phyloP scores from a whole-genome alignment of 768 basidiomycete genomes.

The Harrya chromipes region DNA sequence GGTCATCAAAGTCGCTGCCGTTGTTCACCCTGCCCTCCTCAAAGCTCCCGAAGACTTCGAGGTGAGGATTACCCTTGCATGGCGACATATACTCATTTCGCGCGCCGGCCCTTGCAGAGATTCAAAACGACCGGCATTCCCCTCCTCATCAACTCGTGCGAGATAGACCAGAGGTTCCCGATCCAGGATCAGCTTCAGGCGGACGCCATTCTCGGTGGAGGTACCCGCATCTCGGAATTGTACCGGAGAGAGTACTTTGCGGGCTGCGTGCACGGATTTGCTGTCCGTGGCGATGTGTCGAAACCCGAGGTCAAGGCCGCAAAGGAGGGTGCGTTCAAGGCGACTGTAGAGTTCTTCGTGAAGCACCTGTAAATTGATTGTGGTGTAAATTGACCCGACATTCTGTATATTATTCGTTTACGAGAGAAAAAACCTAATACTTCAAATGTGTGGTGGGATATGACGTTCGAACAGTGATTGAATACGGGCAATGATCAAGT shows the following conservation, averaged over 20 bases:
- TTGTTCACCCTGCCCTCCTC: conserved; percentile 48
- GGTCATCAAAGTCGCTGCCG: conserved; percentile 36
- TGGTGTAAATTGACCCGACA: not conserved
- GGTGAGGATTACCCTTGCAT: conserved; percentile 29
- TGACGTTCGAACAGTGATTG: not conserved
- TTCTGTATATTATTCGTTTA: not conserved
- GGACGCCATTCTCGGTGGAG: conserved; percentile 48
- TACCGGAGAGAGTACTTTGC: conserved; percentile 23
- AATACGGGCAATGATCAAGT: not conserved
- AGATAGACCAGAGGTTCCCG: conserved; percentile 50
- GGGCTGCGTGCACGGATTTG: conserved; percentile 54
- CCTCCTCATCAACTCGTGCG: conserved; percentile 67
- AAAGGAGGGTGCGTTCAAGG: conserved; percentile 53
- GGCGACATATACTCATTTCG: not conserved
- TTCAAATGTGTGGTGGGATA: not conserved
- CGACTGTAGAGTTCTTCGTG: conserved; percentile 52
- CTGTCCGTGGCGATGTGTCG: conserved; percentile 47
- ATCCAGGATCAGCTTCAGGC: conserved; percentile 41
- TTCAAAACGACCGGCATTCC: conserved; percentile 49
- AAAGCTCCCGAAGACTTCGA: conserved; percentile 49
- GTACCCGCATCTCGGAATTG: conserved; percentile 43
- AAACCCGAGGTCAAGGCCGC: conserved; percentile 54
- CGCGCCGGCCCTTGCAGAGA: conserved; percentile 35
- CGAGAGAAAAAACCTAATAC: not conserved
- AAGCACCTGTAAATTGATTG: conserved; percentile 24